A percentile compares a stretch with the other conserved stretches of the same genome.
These are phyloP conservation scores for Phalaenopsis equestris DNA, from an alignment of 106 monocot genomes.

Conservation along the genomic window DNA sequence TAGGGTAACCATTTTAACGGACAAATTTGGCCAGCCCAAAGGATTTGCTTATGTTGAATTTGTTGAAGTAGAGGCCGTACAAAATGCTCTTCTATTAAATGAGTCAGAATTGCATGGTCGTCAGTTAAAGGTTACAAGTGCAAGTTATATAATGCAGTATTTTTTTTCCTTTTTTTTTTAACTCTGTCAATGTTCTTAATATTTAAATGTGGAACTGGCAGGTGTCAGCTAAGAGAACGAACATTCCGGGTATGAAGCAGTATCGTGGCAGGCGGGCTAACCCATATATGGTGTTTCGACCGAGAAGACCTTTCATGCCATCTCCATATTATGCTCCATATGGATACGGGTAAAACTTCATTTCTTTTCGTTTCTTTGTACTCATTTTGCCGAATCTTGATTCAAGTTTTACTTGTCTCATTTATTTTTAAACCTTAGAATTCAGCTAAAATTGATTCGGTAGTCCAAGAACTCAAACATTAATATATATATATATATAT, in stretches of 20 bases:
- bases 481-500: too few species aligned
- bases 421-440: too few species aligned
- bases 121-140: conserved; percentile 36
- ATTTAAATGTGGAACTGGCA: background rate
- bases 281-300: conserved; percentile 21
- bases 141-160: background rate
- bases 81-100: conserved; percentile 49
- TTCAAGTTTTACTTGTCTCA: too few species aligned
- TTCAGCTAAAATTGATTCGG: too few species aligned
- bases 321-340: conserved; percentile 18
- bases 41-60: conserved; percentile 66
- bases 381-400: background rate
- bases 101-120: conserved; percentile 59
- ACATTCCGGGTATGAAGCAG: conserved; percentile 24
- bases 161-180: background rate
- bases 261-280: conserved; percentile 15
- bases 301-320: conserved; percentile 21
- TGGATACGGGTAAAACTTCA: conserved; percentile 4
- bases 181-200: background rate
- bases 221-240: conserved; percentile 30
- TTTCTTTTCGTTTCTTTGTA: background rate
- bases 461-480: too few species aligned
- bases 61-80: conserved; percentile 56
- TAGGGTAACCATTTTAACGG: conserved; percentile 53
- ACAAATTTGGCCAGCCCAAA: conserved; percentile 54